Evolutionary conservation across 331 rosid genomes (phyloP).

Genomic region (Cydonia oblonga): DNA sequence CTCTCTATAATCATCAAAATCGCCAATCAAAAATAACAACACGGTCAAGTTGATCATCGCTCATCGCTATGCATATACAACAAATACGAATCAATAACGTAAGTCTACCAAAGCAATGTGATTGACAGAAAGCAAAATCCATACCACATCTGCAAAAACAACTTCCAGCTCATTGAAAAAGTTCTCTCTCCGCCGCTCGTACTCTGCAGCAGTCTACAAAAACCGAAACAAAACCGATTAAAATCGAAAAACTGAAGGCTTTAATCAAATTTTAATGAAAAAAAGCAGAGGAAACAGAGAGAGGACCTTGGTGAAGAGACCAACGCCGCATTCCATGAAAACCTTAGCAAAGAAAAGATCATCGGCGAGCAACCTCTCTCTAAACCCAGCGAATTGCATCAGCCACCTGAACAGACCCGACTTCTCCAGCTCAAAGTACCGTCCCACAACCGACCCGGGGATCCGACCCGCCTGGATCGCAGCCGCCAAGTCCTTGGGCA

Average conservation of each 20-base stretch:
- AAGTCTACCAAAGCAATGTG: background rate
- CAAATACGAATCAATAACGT: background rate
- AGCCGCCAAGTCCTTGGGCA: conserved; percentile 66
- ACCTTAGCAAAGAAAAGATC: conserved; percentile 80
- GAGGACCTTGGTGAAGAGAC: conserved; percentile 77
- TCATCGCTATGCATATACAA: background rate
- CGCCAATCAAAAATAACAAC: background rate
- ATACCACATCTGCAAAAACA: conserved; percentile 93
- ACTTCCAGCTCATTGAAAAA: conserved; percentile 85
- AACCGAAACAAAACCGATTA: background rate
- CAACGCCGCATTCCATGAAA: conserved; percentile 90
- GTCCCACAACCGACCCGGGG: conserved; percentile 55
- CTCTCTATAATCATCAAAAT: too few relatives aligned
- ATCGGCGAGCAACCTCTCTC: conserved; percentile 83
- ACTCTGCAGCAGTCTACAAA: conserved; percentile 91
- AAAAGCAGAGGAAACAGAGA: background rate
- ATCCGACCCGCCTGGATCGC: conserved; percentile 69
- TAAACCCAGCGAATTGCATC: conserved; percentile 71
- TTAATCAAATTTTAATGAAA: background rate
- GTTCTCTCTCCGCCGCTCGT: conserved; percentile 65
- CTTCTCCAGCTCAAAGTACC: conserved; percentile 67
- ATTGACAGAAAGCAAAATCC: conserved; percentile 1
- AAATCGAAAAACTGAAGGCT: background rate
- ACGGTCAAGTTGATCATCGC: background rate
- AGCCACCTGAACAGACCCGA: conserved; percentile 53